A percentile compares a stretch with the other conserved stretches of the same genome.
Evolutionary conservation across 2,329 filamentous ascomycete genomes (phyloP).

Genomic region (Sporothrix inflata): DNA sequence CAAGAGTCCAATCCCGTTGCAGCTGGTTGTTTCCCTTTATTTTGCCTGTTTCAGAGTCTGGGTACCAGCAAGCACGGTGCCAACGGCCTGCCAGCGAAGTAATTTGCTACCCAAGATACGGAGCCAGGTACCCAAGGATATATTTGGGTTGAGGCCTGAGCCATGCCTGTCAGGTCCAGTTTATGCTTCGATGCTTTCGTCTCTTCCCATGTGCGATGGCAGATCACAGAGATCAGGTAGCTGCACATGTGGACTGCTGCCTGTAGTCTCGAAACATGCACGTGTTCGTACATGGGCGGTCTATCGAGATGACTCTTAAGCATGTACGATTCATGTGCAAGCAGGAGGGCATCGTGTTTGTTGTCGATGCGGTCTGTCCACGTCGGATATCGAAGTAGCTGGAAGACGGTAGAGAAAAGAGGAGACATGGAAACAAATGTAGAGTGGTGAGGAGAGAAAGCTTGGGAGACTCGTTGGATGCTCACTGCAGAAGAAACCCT

Average conservation of each 20-base stretch:
- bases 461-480: not conserved
- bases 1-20: slow-evolving; percentile 8
- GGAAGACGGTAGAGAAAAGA: not conserved
- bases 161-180: not conserved
- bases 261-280: slow-evolving; percentile 1
- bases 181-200: not conserved
- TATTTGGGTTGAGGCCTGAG: slow-evolving; percentile 7
- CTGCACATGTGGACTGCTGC: not conserved
- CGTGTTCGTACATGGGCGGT: slow-evolving; percentile 13
- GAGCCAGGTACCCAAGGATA: not conserved
- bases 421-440: too few relatives aligned
- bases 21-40: not conserved
- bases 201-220: not conserved
- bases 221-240: not conserved
- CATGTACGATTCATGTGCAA: not conserved
- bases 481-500: slow-evolving; percentile 1
- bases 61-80: not conserved
- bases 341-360: not conserved
- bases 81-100: not conserved
- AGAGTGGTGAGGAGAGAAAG: too few relatives aligned
- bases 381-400: not conserved
- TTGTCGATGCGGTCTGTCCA: not conserved
- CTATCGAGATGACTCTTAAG: not conserved
- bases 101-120: slow-evolving; percentile 3
- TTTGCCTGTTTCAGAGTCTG: slow-evolving; percentile 11